These are phyloP conservation scores for Fusarium acutatum DNA, from an alignment of 2,329 filamentous ascomycete species.

Conservation along the genomic window DNA sequence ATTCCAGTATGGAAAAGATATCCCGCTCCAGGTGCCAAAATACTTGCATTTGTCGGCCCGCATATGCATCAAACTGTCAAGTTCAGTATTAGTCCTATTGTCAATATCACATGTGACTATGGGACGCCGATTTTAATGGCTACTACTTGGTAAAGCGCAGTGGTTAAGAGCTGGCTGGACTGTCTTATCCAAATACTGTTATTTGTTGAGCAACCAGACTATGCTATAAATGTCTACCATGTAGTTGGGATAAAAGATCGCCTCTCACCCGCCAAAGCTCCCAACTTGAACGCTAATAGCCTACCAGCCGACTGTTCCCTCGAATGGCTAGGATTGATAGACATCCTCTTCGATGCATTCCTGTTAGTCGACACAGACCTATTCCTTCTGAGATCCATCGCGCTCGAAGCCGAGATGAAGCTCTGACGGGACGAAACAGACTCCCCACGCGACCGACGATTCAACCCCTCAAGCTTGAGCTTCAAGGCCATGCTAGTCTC, in stretches of 20 bases:
- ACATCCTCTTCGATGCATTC: conserved; percentile 2
- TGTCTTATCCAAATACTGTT: neutral
- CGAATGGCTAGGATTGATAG: neutral
- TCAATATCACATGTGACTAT: neutral
- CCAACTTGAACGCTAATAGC: conserved; percentile 30
- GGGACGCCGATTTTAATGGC: neutral
- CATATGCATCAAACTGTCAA: neutral
- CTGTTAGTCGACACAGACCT: conserved; percentile 1
- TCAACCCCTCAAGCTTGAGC: conserved; percentile 13
- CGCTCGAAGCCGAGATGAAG: neutral
- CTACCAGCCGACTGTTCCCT: conserved; percentile 19
- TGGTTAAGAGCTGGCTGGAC: neutral
- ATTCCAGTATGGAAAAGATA: neutral
- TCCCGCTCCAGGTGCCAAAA: neutral
- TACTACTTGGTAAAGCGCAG: too few species aligned
- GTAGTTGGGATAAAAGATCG: neutral
- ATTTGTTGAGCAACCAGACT: neutral
- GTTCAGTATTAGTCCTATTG: neutral
- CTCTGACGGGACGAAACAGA: conserved; percentile 3
- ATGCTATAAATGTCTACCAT: neutral
- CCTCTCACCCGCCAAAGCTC: conserved; percentile 18
- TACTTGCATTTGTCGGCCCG: neutral
- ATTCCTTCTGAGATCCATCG: neutral
- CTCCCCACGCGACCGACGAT: neutral
- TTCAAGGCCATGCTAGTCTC: neutral